Base-by-base conservation (phyloP, 352 stramenopile species). In the Phytopythium cucurbitacearum region DNA sequence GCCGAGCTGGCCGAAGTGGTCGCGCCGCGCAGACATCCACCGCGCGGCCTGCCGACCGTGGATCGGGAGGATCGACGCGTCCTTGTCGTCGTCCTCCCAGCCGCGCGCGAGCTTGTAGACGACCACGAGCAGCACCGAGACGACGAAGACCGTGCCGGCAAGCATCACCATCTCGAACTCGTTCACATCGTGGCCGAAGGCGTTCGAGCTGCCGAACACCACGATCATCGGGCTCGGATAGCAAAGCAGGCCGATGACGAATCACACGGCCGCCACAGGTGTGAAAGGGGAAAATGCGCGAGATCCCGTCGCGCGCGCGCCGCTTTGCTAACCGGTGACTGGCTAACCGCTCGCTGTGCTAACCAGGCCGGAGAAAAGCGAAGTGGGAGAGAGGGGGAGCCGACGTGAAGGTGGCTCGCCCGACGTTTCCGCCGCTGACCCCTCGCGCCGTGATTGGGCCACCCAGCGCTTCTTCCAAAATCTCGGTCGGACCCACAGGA, bases 101-200 rank as follows among this genome's bases (percentile, higher is more conserved):
- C 74, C 79, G 53, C 76, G 79, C 46, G 79, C 74, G 40, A 87
- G 65, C 62, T 89, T 89, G 71, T 85, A 89, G 34, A 89, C 76
- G 33, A 89, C 59, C 53, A 81, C 79, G 35, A 89, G 66, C 21
- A 89, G 63, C 65, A 89, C 67, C 16, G 79, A 89, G 15, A 87
- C 67, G 44, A 89, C 74, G 51, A 89, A 89, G 38, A 89, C 73
- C 5, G 79, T 89, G 7, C 71, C 72, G 3, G 76, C 62, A 42
- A 89, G 64, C 47, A 87, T 52, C 60, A 87, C 71, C 73, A 85
- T 85, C 58, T 89, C 76, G 41, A 59, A 67, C 57, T 89, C 79
- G 66, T 66, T 82, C 52, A 89, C 62, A 64, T 87, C 79, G 51
- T 65, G 76, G 32, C 79, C 79, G 51, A 89, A 89, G 11, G 74